phyloP scores from a whole-genome alignment of 169 alveolate genomes.

The Plasmodium reichenowi region DNA sequence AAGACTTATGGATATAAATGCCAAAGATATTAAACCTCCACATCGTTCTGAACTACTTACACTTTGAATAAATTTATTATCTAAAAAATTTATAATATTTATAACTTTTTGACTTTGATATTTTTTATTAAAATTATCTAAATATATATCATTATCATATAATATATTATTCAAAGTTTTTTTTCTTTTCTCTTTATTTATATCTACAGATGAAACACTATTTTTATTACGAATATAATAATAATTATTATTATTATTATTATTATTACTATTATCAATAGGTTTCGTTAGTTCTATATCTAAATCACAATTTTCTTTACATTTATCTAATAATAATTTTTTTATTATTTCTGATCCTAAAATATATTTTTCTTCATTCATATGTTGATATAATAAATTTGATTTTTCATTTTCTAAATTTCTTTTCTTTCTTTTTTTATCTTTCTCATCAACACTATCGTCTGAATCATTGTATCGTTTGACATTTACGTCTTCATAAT shows the following conservation, averaged over 20 bases:
- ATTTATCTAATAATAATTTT: slow-evolving; percentile 60
- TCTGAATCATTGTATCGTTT: background rate
- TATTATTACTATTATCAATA: background rate
- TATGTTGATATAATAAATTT: slow-evolving; percentile 1
- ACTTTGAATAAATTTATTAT: slow-evolving; percentile 45
- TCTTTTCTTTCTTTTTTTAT: slow-evolving; percentile 10
- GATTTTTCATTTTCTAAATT: slow-evolving; percentile 9
- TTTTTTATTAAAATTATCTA: slow-evolving; percentile 29
- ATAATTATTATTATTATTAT: background rate
- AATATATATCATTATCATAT: slow-evolving; percentile 26
- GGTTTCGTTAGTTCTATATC: slow-evolving; percentile 26
- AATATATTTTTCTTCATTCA: slow-evolving; percentile 37
- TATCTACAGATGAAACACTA: background rate
- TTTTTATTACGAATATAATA: background rate
- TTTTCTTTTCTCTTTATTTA: slow-evolving; percentile 13
- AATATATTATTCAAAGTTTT: slow-evolving; percentile 36
- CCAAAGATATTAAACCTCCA: slow-evolving; percentile 70
- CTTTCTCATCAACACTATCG: slow-evolving; percentile 1
- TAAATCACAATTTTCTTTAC: slow-evolving; percentile 51
- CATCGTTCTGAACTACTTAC: slow-evolving; percentile 43
- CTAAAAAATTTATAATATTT: slow-evolving; percentile 35
- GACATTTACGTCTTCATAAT: background rate
- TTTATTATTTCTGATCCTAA: slow-evolving; percentile 65
- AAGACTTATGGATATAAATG: slow-evolving; percentile 63
- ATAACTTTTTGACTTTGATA: slow-evolving; percentile 60